These are phyloP conservation scores for Daucus carota DNA, from an alignment of 129 eudicot species.

Conservation along the genomic window DH1_v3.0 NC_030388.2:18795001-18795500, in stretches of 20 bases:
- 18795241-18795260: not conserved
- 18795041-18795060: not conserved
- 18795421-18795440: conserved; percentile 60
- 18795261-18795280: too few species aligned
- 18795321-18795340: too few species aligned
- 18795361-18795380: too few species aligned
- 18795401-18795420: conserved; percentile 50
- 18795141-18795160: not conserved
- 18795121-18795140: not conserved
- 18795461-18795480: conserved; percentile 66
- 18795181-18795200: too few species aligned
- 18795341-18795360: too few species aligned
- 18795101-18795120: not conserved
- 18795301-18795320: too few species aligned
- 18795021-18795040: not conserved
- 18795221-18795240: not conserved
- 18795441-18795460: conserved; percentile 45
- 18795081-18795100: not conserved
- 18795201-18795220: not conserved
- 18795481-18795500: conserved; percentile 36
- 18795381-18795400: not conserved
- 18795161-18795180: too few species aligned
- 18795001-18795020: not conserved
- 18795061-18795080: not conserved
- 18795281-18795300: too few species aligned